Conservation (phyloP, 2,329 filamentous ascomycete genomes). For the Monosporascus sp. region DNA sequence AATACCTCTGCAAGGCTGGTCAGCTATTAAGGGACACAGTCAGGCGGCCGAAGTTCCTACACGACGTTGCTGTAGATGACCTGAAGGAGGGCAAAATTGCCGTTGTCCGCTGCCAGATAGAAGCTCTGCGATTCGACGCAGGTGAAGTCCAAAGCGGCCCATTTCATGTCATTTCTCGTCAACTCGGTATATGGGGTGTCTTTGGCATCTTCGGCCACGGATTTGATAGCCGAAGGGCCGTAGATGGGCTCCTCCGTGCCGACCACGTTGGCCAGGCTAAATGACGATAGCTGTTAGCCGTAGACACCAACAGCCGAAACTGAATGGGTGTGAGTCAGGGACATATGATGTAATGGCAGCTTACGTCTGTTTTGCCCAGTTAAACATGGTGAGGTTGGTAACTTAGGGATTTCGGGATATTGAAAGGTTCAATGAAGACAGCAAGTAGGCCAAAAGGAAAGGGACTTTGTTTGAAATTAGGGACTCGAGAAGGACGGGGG, state of each 20-base stretch:
- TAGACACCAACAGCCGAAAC: neutral
- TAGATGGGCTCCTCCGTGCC: slow-evolving; percentile 97
- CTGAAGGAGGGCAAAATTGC: slow-evolving; percentile 74
- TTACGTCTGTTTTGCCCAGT: slow-evolving; percentile 91
- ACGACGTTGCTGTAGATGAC: slow-evolving; percentile 97
- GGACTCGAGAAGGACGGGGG: no score
- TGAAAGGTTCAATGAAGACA: neutral
- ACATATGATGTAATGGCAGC: slow-evolving; percentile 27
- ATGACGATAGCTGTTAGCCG: slow-evolving; percentile 17
- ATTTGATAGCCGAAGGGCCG: slow-evolving; percentile 78
- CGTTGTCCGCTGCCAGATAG: slow-evolving; percentile 78
- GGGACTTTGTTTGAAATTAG: neutral
- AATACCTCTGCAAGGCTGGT: slow-evolving; percentile 61
- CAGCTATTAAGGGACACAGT: slow-evolving; percentile 12
- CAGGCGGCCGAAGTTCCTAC: slow-evolving; percentile 47
- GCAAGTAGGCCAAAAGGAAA: neutral
- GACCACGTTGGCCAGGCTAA: slow-evolving; percentile 70
- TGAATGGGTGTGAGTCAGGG: slow-evolving; percentile 9
- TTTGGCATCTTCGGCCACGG: slow-evolving; percentile 76
- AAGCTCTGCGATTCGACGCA: slow-evolving; percentile 93
- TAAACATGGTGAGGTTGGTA: slow-evolving; percentile 60
- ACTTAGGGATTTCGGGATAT: neutral
- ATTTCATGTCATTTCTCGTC: slow-evolving; percentile 73
- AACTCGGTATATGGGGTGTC: slow-evolving; percentile 76
- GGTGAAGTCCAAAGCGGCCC: slow-evolving; percentile 75